Base-by-base conservation (phyloP, 495 filamentous ascomycete species). In the Rhypophila decipiens region DNA sequence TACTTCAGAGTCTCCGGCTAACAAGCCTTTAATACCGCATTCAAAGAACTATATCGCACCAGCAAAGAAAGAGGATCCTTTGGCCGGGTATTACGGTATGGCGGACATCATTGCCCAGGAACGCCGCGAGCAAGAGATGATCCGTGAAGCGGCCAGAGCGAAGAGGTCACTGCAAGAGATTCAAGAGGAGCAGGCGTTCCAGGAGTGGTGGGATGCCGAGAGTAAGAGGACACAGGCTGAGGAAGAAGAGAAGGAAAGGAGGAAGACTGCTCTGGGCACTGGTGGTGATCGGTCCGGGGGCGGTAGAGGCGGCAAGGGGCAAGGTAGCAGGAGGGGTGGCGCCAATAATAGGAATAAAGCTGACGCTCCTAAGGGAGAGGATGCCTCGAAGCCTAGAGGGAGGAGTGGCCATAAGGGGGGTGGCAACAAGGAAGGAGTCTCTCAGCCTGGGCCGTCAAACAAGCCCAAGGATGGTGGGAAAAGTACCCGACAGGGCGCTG, bases 181-280 rank as follows among this genome's bases (percentile, higher is more conserved):
- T 52, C 94, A 98, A 59, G 79, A 85, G 42, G 93, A 98, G 62
- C 93, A 98, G 62, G 87, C 89, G 27, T 98, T 98, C 65, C 87
- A 95, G 63, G 83, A 91, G 59, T 98, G 94, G 93, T 98, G 93
- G 93, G 90, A 97, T 52, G 79, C 84, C 46, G 93, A 98, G 61
- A 90, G 85, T 60, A 76, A 78, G 53, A 77, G 85, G 39, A 69
- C 70, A 47, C 74, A 78, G 46, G 82, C 83, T 39, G 75, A 88
- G 33, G 83, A 85, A 13, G 84, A 83, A 44, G 70, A 64, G 31
- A 48, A 59, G 47, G 12, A 55, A 15, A 53, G 48, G 23, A 52
- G 62, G 24, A 61, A 66, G 39, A 61, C 62, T n/a, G n/a, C n/a
- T n/a, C n/a, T n/a, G 38, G 51, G 49, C 12, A 60, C 56, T 46